Conservation (phyloP, 2,329 filamentous ascomycete species). For the Colletotrichum nymphaeae region DNA sequence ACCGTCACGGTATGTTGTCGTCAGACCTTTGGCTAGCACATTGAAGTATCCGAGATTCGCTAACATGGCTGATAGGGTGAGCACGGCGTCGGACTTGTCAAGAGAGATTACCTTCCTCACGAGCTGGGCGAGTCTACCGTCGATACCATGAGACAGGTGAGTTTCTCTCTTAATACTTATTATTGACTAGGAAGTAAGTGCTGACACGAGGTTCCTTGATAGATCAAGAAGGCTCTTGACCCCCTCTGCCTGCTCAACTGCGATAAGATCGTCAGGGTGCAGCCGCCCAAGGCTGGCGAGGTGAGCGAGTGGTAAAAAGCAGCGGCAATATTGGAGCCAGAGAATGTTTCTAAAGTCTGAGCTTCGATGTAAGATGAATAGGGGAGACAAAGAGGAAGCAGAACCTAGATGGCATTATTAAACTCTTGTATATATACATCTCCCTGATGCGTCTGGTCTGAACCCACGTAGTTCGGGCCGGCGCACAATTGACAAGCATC, state of each 20-base stretch:
- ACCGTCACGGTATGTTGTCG: conserved; percentile 74
- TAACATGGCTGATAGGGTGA: conserved; percentile 66
- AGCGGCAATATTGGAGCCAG: no score
- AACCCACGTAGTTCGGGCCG: neutral
- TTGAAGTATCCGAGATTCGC: neutral
- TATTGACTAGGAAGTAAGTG: neutral
- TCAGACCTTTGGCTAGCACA: neutral
- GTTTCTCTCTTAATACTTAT: conserved; percentile 37
- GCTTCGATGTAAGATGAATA: conserved; percentile 10
- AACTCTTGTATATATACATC: neutral
- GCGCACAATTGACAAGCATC: neutral
- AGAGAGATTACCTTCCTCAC: conserved; percentile 84
- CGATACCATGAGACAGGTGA: conserved; percentile 83
- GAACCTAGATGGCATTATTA: neutral
- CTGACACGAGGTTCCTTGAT: conserved; percentile 44
- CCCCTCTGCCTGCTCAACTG: conserved; percentile 77
- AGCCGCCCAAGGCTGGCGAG: conserved; percentile 63
- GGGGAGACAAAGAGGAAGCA: neutral
- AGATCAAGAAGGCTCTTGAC: conserved; percentile 86
- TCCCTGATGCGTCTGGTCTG: neutral
- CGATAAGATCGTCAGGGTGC: conserved; percentile 75
- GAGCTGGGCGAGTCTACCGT: conserved; percentile 81
- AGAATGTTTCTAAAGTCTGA: no score
- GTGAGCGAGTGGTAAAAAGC: conserved; percentile 55
- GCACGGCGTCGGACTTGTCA: conserved; percentile 86